phyloP scores from a whole-genome alignment of 2,329 filamentous ascomycete species.

The Bisporella sp. region DNA sequence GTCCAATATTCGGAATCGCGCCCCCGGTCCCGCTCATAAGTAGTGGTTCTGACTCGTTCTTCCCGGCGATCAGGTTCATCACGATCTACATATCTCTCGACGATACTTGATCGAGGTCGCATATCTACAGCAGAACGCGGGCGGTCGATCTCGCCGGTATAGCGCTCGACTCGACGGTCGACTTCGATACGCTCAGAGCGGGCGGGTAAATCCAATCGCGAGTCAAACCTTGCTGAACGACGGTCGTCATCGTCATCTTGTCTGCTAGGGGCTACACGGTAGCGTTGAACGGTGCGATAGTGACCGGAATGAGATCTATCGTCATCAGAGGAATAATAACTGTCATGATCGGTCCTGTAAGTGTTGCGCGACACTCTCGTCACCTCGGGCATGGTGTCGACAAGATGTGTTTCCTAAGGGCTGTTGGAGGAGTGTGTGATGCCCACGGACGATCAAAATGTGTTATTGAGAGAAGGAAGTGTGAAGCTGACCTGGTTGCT shows the following conservation, averaged over 20 bases:
- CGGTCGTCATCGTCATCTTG: constrained; percentile 24
- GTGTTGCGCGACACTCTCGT: constrained; percentile 15
- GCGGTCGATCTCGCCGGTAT: constrained; percentile 17
- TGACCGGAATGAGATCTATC: constrained; percentile 19
- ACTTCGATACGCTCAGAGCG: constrained; percentile 24
- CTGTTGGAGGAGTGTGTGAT: no score
- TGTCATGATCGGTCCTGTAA: constrained; percentile 20
- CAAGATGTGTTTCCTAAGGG: no score
- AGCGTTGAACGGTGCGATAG: constrained; percentile 27
- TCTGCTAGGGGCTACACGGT: constrained; percentile 23
- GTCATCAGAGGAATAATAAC: constrained; percentile 24
- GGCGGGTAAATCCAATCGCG: constrained; percentile 11
- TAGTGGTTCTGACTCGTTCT: constrained; percentile 26
- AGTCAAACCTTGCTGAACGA: constrained; percentile 10
- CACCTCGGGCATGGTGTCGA: constrained; percentile 17
- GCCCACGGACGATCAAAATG: no score
- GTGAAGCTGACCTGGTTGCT: no score
- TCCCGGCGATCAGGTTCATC: constrained; percentile 28
- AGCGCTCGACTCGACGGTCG: constrained; percentile 23
- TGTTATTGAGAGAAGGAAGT: no score
- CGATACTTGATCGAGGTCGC: constrained; percentile 15
- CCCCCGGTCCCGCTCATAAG: constrained; percentile 40
- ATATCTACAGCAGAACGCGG: constrained; percentile 22
- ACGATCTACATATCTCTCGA: constrained; percentile 18
- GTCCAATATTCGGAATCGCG: constrained; percentile 35